These are phyloP conservation scores for Mycosphaerella sp. DNA, from an alignment of 2,329 filamentous ascomycete species.

Conservation along the genomic window DNA sequence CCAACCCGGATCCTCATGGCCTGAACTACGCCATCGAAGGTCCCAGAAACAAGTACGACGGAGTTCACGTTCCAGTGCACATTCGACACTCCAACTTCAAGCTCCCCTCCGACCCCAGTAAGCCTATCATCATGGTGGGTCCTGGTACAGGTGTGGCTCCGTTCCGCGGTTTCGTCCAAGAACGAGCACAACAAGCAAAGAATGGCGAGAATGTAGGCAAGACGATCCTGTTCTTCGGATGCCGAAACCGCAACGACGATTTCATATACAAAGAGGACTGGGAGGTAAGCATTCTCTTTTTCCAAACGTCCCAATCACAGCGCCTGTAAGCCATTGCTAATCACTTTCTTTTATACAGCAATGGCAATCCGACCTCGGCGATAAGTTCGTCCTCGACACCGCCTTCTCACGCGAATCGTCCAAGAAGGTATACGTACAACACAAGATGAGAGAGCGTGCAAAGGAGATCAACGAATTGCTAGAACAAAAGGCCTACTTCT, in stretches of 20 bases:
- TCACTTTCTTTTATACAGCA: slow-evolving; percentile 52
- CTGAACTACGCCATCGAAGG: slow-evolving; percentile 81
- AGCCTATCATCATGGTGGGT: slow-evolving; percentile 92
- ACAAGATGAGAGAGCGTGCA: slow-evolving; percentile 76
- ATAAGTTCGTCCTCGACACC: slow-evolving; percentile 83
- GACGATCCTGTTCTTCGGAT: slow-evolving; percentile 91
- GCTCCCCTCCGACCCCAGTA: slow-evolving; percentile 87
- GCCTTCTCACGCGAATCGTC: slow-evolving; percentile 87
- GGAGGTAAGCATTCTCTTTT: slow-evolving; percentile 61
- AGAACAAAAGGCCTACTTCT: slow-evolving; percentile 84
- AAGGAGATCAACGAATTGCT: slow-evolving; percentile 83
- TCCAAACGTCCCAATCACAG: too few species aligned
- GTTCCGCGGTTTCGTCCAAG: slow-evolving; percentile 92
- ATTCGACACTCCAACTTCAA: slow-evolving; percentile 99
- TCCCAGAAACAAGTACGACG: slow-evolving; percentile 94
- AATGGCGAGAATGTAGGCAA: slow-evolving; percentile 77
- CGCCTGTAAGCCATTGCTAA: slow-evolving; percentile 18
- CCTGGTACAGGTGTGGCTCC: slow-evolving; percentile 95
- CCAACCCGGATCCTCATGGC: slow-evolving; percentile 73
- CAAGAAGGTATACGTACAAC: slow-evolving; percentile 95
- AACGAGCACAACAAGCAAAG: slow-evolving; percentile 76
- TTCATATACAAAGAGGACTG: slow-evolving; percentile 90
- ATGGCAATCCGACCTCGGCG: slow-evolving; percentile 75
- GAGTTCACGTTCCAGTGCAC: slow-evolving; percentile 89
- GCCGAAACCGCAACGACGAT: slow-evolving; percentile 79